phyloP scores from a whole-genome alignment of 192 early-diverging fungal species.

The Coemansia sp. region DNA sequence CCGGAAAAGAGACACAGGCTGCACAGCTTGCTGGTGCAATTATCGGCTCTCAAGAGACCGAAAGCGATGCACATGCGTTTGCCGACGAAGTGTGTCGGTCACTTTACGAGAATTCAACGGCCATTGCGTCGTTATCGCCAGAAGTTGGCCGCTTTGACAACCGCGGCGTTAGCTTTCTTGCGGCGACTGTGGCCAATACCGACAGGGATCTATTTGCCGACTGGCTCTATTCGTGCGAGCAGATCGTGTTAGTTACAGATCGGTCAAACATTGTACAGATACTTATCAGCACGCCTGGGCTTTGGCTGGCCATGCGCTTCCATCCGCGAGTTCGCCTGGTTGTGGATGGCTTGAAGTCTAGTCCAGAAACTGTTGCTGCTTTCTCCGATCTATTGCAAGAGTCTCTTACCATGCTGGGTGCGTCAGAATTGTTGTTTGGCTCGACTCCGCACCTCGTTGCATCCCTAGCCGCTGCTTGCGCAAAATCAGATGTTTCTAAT shows the following conservation, averaged over 20 bases:
- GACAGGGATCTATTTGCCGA: conserved; percentile 17
- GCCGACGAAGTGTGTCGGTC: not conserved
- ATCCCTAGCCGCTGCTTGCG: not conserved
- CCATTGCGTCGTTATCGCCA: not conserved
- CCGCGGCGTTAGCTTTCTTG: conserved; percentile 5
- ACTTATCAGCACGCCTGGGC: conserved; percentile 3
- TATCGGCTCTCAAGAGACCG: not conserved
- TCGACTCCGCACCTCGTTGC: not conserved
- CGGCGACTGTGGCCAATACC: conserved; percentile 2
- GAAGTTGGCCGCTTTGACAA: conserved; percentile 2
- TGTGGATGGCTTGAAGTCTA: conserved; percentile 16
- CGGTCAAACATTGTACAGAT: conserved; percentile 15
- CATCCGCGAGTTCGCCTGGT: conserved; percentile 18
- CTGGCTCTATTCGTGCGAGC: conserved; percentile 33
- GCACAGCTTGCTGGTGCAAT: conserved; percentile 4
- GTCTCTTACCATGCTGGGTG: conserved; percentile 11
- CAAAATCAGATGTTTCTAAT: not conserved
- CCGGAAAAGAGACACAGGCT: conserved; percentile 11
- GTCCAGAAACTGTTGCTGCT: not conserved
- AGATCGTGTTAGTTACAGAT: conserved; percentile 25
- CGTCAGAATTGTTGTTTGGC: not conserved
- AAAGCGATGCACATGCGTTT: not conserved
- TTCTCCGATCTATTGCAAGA: conserved; percentile 27
- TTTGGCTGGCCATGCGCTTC: conserved; percentile 15
- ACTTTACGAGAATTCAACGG: not conserved